Percentiles rank a stretch among this genome's conserved stretches.
Evolutionary conservation across 208 protist species (phyloP).

Genomic region (Leishmania guyanensis): DNA sequence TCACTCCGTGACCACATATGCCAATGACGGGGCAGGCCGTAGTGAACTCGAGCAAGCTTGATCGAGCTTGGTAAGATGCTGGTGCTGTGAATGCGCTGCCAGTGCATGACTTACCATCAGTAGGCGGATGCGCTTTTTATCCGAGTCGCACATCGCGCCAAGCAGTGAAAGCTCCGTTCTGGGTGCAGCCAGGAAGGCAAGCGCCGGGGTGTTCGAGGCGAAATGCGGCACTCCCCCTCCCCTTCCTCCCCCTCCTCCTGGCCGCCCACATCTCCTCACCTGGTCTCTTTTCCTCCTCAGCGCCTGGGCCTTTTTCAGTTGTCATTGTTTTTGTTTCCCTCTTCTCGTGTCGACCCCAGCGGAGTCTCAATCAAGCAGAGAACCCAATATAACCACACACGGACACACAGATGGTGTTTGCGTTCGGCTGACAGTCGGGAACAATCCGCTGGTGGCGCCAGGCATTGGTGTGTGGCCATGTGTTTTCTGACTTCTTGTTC

Average conservation of each 20-base stretch:
- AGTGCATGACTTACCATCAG: slow-evolving; percentile 49
- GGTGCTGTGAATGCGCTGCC: slow-evolving; percentile 66
- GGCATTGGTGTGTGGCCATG: background rate
- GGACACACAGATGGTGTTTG: background rate
- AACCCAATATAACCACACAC: background rate
- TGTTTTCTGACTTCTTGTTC: background rate
- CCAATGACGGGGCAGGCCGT: slow-evolving; percentile 43
- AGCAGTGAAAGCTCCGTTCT: slow-evolving; percentile 3
- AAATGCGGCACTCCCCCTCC: background rate
- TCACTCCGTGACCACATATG: slow-evolving; percentile 33
- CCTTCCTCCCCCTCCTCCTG: background rate
- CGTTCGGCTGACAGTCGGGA: background rate
- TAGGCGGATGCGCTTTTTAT: slow-evolving; percentile 46
- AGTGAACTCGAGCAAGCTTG: slow-evolving; percentile 72
- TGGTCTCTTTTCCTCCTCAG: background rate
- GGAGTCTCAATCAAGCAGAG: background rate
- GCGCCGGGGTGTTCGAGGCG: background rate
- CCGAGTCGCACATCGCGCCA: slow-evolving; percentile 29
- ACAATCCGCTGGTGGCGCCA: background rate
- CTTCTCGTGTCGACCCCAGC: background rate
- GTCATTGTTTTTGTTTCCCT: background rate
- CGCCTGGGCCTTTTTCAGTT: background rate
- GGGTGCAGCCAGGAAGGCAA: background rate
- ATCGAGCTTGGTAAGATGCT: slow-evolving; percentile 49
- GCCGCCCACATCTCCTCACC: background rate